phyloP scores from a whole-genome alignment of 805 yeast species.

The Candida incommunis region DNA sequence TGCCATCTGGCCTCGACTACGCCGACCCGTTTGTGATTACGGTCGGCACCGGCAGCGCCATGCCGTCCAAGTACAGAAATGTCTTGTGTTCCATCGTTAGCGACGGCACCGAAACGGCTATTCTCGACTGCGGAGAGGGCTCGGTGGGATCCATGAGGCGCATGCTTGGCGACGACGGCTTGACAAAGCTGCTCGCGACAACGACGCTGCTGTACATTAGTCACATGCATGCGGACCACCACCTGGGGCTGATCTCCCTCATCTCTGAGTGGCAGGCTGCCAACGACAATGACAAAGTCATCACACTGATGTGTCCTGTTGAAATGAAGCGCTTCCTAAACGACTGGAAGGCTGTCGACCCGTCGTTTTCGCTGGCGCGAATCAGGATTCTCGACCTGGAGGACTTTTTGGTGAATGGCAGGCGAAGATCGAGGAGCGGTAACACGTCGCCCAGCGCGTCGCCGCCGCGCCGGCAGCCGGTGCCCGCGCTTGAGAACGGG shows the following conservation, averaged over 20 bases:
- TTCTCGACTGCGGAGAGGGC: conserved; percentile 94
- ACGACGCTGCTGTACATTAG: conserved; percentile 56
- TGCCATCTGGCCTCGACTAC: conserved; percentile 12
- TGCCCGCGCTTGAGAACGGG: not conserved
- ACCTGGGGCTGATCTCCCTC: conserved; percentile 64
- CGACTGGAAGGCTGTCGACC: conserved; percentile 40
- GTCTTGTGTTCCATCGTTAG: conserved; percentile 72
- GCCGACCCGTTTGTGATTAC: conserved; percentile 44
- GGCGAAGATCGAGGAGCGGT: conserved; percentile 12
- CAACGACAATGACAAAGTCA: conserved; percentile 11
- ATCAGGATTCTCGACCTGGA: conserved; percentile 48
- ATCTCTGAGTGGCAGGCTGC: conserved; percentile 45
- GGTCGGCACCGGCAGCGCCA: conserved; percentile 85
- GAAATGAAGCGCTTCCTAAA: conserved; percentile 49
- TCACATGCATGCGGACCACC: conserved; percentile 96
- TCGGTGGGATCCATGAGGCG: conserved; percentile 63
- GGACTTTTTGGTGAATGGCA: conserved; percentile 30
- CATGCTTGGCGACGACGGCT: conserved; percentile 35
- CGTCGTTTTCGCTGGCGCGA: conserved; percentile 14
- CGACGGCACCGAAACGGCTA: conserved; percentile 24
- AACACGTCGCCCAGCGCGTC: not conserved
- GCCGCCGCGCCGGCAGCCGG: not conserved
- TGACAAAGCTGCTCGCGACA: conserved; percentile 38
- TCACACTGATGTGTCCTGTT: conserved; percentile 64
- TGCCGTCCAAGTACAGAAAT: conserved; percentile 74